Evolutionary conservation across 2,329 filamentous ascomycete species (phyloP), one percentile per base, ranked within the genome.

Genomic region (Aspergillus ochraceoroseus): DNA sequence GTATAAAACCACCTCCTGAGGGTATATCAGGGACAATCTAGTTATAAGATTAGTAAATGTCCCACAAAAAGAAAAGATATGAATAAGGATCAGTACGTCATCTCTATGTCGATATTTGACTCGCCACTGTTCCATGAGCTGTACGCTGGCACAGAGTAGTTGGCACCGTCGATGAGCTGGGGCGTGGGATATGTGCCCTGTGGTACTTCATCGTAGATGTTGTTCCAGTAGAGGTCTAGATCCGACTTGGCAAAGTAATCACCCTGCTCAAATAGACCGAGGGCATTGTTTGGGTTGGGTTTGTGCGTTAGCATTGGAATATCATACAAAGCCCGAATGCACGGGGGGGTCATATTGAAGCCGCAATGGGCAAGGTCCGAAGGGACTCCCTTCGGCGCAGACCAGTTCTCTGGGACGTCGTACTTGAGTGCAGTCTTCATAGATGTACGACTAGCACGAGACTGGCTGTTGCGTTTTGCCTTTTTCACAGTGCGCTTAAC

Each of bases 331-430:
- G 72, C 68, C 29, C 68, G 67, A 35, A 79, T 66, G 50, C 78
- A 82, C 28, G 69, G 68, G 0, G 76, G 75, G 0, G 76, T 80
- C 47, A 81, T 77, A 52, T 73, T 70, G 9, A 61, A 58, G 49
- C 75, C 71, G 53, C 79, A 82, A 27, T 9, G 8, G 13, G 29
- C 3, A 18, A 32, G 29, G 2, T 32, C 29, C 4, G 14, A 11
- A 18, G 29, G 11, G 3, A 32, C 29, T 1, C 29, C 29, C 14
- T 32, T 32, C 14, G 29, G 14, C 9, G 13, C 9, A 11, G 29
- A 5, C 29, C 13, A 32, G 29, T 12, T 11, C 9, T 18, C 29
- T 3, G 14, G 15, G 8, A 18, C 15, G 9, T 32, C 14, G 14
- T 4, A 18, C 11, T 18, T 18, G 2, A 7, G 2, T 18, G 13